phyloP scores from a whole-genome alignment of 1,284 basidiomycete species.

The Lentinus polychrous region DNA sequence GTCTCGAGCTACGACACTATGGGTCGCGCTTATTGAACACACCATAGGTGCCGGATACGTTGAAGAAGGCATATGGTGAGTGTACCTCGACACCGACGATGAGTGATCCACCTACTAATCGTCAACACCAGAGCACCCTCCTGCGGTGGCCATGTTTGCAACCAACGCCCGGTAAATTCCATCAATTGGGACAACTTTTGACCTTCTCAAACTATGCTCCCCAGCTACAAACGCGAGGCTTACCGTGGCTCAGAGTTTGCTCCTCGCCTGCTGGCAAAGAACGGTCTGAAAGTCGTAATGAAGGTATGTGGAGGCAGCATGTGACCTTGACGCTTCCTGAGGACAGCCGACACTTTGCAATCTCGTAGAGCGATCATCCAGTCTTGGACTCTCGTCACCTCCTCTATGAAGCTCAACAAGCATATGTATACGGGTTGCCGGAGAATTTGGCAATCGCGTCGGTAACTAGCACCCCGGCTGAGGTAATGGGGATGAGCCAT shows the following conservation, averaged over 20 bases:
- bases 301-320: no score
- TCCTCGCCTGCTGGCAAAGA: slow-evolving; percentile 60
- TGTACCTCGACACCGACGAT: background rate
- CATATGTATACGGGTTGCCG: slow-evolving; percentile 51
- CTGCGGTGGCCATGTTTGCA: slow-evolving; percentile 53
- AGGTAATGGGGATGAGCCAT: slow-evolving; percentile 57
- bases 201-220: slow-evolving; percentile 3
- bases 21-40: background rate
- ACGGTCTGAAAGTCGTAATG: slow-evolving; percentile 62
- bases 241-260: slow-evolving; percentile 78
- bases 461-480: slow-evolving; percentile 59
- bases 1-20: background rate
- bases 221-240: slow-evolving; percentile 70
- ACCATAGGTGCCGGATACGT: slow-evolving; percentile 36
- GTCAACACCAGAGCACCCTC: slow-evolving; percentile 27
- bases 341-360: no score
- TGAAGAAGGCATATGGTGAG: slow-evolving; percentile 52
- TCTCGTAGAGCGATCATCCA: slow-evolving; percentile 54
- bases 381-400: slow-evolving; percentile 62
- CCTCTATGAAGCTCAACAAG: slow-evolving; percentile 65
- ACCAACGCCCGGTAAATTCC: slow-evolving; percentile 31
- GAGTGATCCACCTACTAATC: background rate
- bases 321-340: no score
- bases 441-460: slow-evolving; percentile 42
- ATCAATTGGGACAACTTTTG: background rate